phyloP scores from a whole-genome alignment of 2,329 filamentous ascomycete genomes.

The Fusarium sp. region DNA sequence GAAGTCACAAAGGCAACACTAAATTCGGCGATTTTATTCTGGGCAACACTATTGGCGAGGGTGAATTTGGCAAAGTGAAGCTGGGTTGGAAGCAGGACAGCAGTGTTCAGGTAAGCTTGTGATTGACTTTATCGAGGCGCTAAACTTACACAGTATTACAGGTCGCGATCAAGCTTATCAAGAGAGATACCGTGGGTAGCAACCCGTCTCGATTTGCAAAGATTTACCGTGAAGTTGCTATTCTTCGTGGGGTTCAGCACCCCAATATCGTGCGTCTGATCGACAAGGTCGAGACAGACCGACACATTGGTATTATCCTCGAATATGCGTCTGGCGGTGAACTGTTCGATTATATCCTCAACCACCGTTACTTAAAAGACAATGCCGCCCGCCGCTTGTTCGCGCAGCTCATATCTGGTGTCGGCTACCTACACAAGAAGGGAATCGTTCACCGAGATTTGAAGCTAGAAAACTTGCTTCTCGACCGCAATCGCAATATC shows the following conservation, averaged over 20 bases:
- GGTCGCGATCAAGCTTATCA: constrained; percentile 98
- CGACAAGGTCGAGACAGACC: constrained; percentile 98
- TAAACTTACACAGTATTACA: constrained; percentile 55
- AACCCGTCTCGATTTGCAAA: constrained; percentile 93
- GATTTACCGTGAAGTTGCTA: constrained; percentile 96
- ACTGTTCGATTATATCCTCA: constrained; percentile 97
- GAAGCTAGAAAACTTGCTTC: constrained; percentile 93
- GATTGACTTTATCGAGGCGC: background rate
- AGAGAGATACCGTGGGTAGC: constrained; percentile 87
- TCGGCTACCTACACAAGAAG: constrained; percentile 98
- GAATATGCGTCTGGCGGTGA: constrained; percentile 98
- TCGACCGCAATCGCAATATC: constrained; percentile 97
- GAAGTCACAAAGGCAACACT: constrained; percentile 73
- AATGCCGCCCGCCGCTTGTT: constrained; percentile 90
- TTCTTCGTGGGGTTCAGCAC: constrained; percentile 87
- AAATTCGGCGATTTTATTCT: constrained; percentile 97
- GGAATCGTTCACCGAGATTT: constrained; percentile 97
- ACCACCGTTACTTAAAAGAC: constrained; percentile 96
- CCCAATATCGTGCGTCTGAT: constrained; percentile 97
- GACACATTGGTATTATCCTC: constrained; percentile 97
- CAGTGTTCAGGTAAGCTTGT: constrained; percentile 75
- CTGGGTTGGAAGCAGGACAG: constrained; percentile 98
- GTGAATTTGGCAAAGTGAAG: constrained; percentile 99
- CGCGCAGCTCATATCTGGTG: constrained; percentile 94
- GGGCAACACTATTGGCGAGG: constrained; percentile 95